These are phyloP conservation scores for Sporodiniella umbellata DNA, from an alignment of 371 early-diverging fungal species.

Conservation along the genomic window DNA sequence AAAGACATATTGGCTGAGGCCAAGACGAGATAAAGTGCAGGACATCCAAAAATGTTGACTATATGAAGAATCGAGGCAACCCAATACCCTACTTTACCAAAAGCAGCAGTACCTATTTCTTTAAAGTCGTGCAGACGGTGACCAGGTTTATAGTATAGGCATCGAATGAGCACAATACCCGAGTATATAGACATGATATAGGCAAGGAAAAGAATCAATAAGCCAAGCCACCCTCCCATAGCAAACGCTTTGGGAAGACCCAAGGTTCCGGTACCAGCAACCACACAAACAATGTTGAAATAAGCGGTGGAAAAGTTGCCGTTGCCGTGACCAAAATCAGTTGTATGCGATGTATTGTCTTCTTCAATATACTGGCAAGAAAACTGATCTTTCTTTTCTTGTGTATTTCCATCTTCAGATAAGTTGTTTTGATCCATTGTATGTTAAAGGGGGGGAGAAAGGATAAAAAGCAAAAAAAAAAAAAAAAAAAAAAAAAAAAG, in stretches of 20 bases:
- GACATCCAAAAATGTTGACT: constrained; percentile 63
- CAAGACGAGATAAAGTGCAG: constrained; percentile 73
- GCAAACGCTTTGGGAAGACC: constrained; percentile 70
- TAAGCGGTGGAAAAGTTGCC: constrained; percentile 45
- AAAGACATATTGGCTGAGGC: constrained; percentile 61
- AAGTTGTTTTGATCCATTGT: too few relatives aligned
- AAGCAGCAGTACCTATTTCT: constrained; percentile 63
- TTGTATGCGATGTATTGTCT: constrained; percentile 14
- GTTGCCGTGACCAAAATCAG: constrained; percentile 28
- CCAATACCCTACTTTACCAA: constrained; percentile 57
- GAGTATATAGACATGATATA: constrained; percentile 32
- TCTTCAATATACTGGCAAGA: constrained; percentile 15
- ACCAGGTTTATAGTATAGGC: constrained; percentile 35
- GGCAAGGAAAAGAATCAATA: constrained; percentile 27
- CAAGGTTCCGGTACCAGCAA: constrained; percentile 83
- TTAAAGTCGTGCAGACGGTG: constrained; percentile 54
- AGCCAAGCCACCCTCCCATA: constrained; percentile 74
- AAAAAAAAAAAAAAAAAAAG: too few relatives aligned
- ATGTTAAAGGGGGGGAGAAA: too few relatives aligned
- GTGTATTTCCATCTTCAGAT: too few relatives aligned
- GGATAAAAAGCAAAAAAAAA: too few relatives aligned
- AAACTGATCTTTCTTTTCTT: too few relatives aligned
- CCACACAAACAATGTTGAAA: constrained; percentile 69
- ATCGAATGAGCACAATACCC: constrained; percentile 30
- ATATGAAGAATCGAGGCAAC: constrained; percentile 62